Evolutionary conservation across 768 basidiomycete species (phyloP).

Genomic region (Russula griseocarnosa): DNA sequence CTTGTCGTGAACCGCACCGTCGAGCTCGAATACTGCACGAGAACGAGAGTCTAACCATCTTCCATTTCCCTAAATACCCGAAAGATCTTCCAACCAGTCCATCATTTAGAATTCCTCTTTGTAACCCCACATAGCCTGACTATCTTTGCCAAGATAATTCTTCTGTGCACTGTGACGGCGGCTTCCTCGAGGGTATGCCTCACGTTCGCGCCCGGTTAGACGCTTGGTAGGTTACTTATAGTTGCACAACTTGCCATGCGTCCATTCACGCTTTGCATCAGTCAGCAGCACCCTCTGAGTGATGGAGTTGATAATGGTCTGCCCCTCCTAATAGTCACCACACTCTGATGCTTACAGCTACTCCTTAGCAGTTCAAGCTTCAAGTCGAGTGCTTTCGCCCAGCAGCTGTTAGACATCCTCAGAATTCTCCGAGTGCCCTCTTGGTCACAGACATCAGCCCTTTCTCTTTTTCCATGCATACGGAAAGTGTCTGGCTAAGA

Average conservation of each 20-base stretch:
- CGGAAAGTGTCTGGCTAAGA: slow-evolving; percentile 85
- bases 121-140: slow-evolving; percentile 35
- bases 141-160: slow-evolving; percentile 38
- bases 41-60: background rate
- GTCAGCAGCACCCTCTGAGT: too few relatives aligned
- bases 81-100: slow-evolving; percentile 27
- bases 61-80: background rate
- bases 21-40: too few relatives aligned
- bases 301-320: too few relatives aligned
- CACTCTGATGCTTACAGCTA: too few relatives aligned
- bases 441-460: slow-evolving; percentile 52
- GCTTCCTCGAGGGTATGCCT: slow-evolving; percentile 55
- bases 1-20: too few relatives aligned
- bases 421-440: slow-evolving; percentile 51
- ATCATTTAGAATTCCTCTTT: slow-evolving; percentile 31
- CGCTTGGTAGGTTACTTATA: slow-evolving; percentile 72
- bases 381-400: too few relatives aligned
- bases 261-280: too few relatives aligned
- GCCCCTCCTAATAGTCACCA: too few relatives aligned
- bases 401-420: slow-evolving; percentile 53
- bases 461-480: slow-evolving; percentile 52
- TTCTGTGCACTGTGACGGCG: slow-evolving; percentile 42
- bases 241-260: too few relatives aligned
- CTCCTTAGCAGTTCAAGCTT: too few relatives aligned
- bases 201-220: slow-evolving; percentile 56